A percentile compares a stretch with the other conserved stretches of the same genome.
Evolutionary conservation across 2,329 filamentous ascomycete genomes (phyloP).

Genomic region (Aspergillus texensis): DNA sequence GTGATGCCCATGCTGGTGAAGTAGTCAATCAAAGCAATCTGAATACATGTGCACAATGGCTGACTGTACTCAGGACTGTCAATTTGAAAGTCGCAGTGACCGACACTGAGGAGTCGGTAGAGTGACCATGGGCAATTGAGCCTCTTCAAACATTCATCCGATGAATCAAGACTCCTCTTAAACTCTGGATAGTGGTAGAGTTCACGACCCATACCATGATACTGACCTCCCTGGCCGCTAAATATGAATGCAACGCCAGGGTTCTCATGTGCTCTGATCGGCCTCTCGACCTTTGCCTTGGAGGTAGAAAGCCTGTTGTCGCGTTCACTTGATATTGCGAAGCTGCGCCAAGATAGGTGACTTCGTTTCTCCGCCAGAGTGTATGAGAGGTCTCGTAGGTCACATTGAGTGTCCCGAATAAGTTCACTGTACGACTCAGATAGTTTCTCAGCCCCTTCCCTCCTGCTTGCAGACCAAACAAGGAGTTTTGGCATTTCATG

Average conservation of each 20-base stretch:
- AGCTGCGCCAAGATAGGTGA: neutral
- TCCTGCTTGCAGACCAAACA: neutral
- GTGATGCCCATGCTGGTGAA: slow-evolving; percentile 22
- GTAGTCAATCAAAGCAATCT: slow-evolving; percentile 30
- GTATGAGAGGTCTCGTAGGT: neutral
- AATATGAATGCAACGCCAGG: slow-evolving; percentile 36
- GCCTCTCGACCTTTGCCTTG: neutral
- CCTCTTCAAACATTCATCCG: slow-evolving; percentile 12
- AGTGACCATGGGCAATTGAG: slow-evolving; percentile 25
- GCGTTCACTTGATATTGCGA: slow-evolving; percentile 5
- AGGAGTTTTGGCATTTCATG: neutral
- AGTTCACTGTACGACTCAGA: neutral
- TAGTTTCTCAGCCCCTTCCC: no score
- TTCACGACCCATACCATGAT: slow-evolving; percentile 45
- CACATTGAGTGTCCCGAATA: neutral
- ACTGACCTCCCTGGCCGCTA: slow-evolving; percentile 50
- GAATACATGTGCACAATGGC: slow-evolving; percentile 27
- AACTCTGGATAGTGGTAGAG: slow-evolving; percentile 31
- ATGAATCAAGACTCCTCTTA: slow-evolving; percentile 11
- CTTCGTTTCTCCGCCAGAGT: neutral
- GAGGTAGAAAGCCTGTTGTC: slow-evolving; percentile 15
- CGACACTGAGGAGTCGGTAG: no score
- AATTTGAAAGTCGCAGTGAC: slow-evolving; percentile 5
- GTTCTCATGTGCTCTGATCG: slow-evolving; percentile 18
- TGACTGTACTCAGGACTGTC: slow-evolving; percentile 31